Base-by-base conservation (phyloP, 106 monocot genomes). In the Hemerocallis citrina region DNA sequence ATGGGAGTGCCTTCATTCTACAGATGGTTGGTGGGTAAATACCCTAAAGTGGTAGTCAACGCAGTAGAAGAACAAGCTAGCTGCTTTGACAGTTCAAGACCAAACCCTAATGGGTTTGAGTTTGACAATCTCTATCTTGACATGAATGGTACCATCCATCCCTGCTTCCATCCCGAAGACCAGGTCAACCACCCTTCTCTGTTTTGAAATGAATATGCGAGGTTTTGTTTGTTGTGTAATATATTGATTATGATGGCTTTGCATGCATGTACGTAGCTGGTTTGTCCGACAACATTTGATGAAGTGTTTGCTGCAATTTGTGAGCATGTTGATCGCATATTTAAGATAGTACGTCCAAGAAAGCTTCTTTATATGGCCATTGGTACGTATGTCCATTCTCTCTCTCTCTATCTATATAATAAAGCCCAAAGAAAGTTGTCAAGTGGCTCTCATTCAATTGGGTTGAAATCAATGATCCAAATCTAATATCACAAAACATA, bases 71-170 rank as follows among this genome's bases (percentile, higher is more conserved):
- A 63, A 30, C 3, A n/a, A 13, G 48, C 37, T 19, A 43, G 52
- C 0, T 2, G 7, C 3, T 35, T 31, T 4, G 59, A 35, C 52
- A 4, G 48, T 12, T 65, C 20, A 15, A 8, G 22, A 16, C 66
- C 69, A 16, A 65, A 68, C 35, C 76, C 69, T 24, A 76, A 80
- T 39, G 80, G 63, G 7, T 29, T 70, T 0, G 77, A 74, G 52
- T 80, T 70, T 39, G 73, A 80, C 50, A 85, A 85, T 43, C 66
- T 85, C 12, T 85, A 80, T 47, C 77, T 85, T 21, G 85, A 85
- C 58, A 70, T 80, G 66, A 85, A 85, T 30, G 77, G 77, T 9
- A 85, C 80, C 69, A 74, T 85, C 30, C 80, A 85, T 59, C 85
- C 80, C 16, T 85, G 85, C 54, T 80, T 85, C 66, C 80, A 80